Conservation (phyloP, 1,139 yeast genomes). For the Candida glucosophila region DNA sequence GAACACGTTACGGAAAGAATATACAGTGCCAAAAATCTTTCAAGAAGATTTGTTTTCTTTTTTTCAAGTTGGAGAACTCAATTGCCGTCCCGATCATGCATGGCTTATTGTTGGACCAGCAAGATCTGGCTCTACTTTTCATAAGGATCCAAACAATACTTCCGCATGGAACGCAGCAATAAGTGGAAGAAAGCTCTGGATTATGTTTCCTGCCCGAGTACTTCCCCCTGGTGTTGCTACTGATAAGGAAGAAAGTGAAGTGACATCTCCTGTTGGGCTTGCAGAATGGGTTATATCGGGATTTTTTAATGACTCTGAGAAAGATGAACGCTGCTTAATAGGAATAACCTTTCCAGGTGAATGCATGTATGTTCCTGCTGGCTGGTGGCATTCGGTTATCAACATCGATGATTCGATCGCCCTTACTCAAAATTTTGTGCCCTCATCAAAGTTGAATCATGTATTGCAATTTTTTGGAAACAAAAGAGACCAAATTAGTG, state of each 20-base stretch:
- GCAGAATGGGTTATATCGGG: constrained; percentile 89
- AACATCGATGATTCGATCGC: constrained; percentile 75
- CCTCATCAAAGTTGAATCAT: constrained; percentile 45
- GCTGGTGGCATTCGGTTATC: constrained; percentile 95
- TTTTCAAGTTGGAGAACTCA: constrained; percentile 20
- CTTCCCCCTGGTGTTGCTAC: constrained; percentile 85
- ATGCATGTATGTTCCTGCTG: constrained; percentile 81
- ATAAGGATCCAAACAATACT: constrained; percentile 86
- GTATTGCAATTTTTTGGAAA: constrained; percentile 62
- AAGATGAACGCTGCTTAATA: constrained; percentile 45
- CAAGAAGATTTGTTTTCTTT: constrained; percentile 40
- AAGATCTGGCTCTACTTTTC: constrained; percentile 82
- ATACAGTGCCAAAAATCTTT: constrained; percentile 45
- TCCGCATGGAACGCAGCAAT: constrained; percentile 85
- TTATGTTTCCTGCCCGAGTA: constrained; percentile 72
- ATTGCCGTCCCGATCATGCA: constrained; percentile 77
- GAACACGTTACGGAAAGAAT: constrained; percentile 45
- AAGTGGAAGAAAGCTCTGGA: constrained; percentile 74
- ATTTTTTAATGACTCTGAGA: constrained; percentile 55
- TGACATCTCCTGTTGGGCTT: constrained; percentile 82
- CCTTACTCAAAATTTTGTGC: constrained; percentile 82
- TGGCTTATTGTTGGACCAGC: constrained; percentile 84
- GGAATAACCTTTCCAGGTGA: constrained; percentile 79
- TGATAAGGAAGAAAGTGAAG: constrained; percentile 73
- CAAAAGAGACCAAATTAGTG: constrained; percentile 66